Evolutionary conservation across 2,329 filamentous ascomycete genomes (phyloP).

Genomic region (Sporothrix curviconia): DNA sequence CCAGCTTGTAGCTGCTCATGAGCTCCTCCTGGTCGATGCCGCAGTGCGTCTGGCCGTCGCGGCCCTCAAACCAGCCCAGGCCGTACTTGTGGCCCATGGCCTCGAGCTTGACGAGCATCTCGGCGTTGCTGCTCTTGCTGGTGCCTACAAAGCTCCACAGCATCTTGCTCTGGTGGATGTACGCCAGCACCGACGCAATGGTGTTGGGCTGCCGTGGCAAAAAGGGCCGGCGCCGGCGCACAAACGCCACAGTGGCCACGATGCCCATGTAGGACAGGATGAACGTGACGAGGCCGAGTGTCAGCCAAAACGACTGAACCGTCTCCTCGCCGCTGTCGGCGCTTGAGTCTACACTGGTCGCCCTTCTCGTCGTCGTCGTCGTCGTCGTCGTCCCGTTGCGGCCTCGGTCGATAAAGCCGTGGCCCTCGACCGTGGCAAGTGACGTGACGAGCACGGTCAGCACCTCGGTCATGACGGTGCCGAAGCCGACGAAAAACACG

Average conservation of each 20-base stretch:
- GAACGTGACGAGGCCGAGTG: slow-evolving; percentile 52
- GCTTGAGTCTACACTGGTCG: no score
- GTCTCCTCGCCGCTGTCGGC: slow-evolving; percentile 54
- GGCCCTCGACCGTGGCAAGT: slow-evolving; percentile 58
- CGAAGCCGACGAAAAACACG: slow-evolving; percentile 62
- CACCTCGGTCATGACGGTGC: slow-evolving; percentile 66
- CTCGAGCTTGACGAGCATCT: slow-evolving; percentile 58
- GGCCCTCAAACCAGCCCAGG: slow-evolving; percentile 67
- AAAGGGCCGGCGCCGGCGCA: slow-evolving; percentile 60
- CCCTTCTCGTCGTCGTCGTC: slow-evolving; percentile 26
- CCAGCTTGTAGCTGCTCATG: slow-evolving; percentile 58
- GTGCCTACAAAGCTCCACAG: slow-evolving; percentile 68
- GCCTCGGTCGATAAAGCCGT: slow-evolving; percentile 39
- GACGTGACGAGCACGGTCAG: slow-evolving; percentile 63
- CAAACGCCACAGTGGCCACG: slow-evolving; percentile 54
- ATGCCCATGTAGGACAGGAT: slow-evolving; percentile 61
- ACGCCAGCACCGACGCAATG: slow-evolving; percentile 68
- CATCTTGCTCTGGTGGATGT: slow-evolving; percentile 77
- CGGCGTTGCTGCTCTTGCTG: slow-evolving; percentile 51
- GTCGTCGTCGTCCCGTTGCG: slow-evolving; percentile 7
- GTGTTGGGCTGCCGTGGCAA: slow-evolving; percentile 72
- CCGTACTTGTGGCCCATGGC: slow-evolving; percentile 51
- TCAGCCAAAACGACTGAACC: slow-evolving; percentile 57
- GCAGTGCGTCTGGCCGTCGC: slow-evolving; percentile 67
- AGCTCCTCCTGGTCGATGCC: slow-evolving; percentile 74